Evolutionary conservation across 495 filamentous ascomycete species (phyloP).

Genomic region (Clavariopsis aquatica): DNA sequence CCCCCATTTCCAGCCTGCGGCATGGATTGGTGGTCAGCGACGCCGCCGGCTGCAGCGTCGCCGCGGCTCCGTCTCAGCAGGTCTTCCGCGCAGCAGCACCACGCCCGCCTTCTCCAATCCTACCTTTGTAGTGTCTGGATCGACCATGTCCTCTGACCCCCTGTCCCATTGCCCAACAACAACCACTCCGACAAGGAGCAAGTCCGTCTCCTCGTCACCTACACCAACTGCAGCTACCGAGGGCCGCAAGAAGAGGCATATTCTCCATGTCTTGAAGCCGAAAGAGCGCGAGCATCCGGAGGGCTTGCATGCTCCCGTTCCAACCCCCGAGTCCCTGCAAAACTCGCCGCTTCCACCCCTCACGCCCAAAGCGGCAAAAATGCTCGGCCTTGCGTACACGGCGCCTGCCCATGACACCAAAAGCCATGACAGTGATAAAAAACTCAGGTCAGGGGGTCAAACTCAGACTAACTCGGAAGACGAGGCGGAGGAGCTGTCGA

Average conservation of each 20-base stretch:
- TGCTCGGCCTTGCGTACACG: neutral
- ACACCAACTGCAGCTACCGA: neutral
- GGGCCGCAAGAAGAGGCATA: neutral
- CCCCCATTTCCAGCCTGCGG: neutral
- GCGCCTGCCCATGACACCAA: too few relatives aligned
- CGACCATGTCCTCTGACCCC: neutral
- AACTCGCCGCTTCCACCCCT: neutral
- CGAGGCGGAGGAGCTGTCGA: neutral
- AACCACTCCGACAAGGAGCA: neutral
- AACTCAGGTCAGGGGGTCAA: neutral
- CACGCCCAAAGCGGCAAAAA: neutral
- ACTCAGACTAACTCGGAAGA: neutral
- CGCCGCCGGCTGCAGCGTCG: neutral
- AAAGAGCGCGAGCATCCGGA: constrained; percentile 3
- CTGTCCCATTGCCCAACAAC: neutral
- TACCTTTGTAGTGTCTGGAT: neutral
- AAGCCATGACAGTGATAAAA: neutral
- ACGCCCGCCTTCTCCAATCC: neutral
- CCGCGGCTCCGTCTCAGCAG: neutral
- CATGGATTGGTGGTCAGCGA: neutral
- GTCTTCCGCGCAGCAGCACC: constrained; percentile 2
- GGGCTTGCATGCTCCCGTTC: neutral
- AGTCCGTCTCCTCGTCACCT: neutral
- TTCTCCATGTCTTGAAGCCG: neutral
- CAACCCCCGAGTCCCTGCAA: neutral